A percentile compares a stretch with the other conserved stretches of the same genome.
Conservation (phyloP, 2,329 filamentous ascomycete species). For the Fusarium falciforme region DNA sequence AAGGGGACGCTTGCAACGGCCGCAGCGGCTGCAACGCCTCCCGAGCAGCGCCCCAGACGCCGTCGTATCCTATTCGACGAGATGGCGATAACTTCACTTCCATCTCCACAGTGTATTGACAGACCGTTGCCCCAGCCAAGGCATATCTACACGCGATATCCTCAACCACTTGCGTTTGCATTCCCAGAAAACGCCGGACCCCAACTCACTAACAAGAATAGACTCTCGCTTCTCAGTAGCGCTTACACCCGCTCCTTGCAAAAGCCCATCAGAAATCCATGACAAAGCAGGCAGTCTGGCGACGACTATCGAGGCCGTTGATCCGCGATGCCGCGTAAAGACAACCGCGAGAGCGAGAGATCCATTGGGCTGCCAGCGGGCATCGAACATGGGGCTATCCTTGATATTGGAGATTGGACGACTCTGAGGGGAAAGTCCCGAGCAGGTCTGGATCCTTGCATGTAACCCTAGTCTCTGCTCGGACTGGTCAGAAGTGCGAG, state of each 20-base stretch:
- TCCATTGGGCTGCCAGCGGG: background rate
- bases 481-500: background rate
- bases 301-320: background rate
- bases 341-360: background rate
- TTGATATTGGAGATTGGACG: background rate
- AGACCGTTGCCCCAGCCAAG: background rate
- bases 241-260: background rate
- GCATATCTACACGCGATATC: background rate
- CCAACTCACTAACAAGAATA: background rate
- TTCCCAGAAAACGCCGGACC: background rate
- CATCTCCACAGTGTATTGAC: background rate
- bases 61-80: background rate
- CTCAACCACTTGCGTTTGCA: background rate
- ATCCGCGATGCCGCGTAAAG: background rate
- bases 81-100: background rate
- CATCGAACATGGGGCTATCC: background rate
- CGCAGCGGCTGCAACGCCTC: background rate
- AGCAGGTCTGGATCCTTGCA: slow-evolving; percentile 1
- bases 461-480: background rate
- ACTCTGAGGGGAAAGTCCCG: background rate
- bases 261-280: background rate
- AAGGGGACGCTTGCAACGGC: background rate
- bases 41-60: background rate
- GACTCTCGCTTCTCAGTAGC: background rate
- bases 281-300: background rate